phyloP scores from a whole-genome alignment of 306 rosid species.

The Mucuna pruriens region DNA sequence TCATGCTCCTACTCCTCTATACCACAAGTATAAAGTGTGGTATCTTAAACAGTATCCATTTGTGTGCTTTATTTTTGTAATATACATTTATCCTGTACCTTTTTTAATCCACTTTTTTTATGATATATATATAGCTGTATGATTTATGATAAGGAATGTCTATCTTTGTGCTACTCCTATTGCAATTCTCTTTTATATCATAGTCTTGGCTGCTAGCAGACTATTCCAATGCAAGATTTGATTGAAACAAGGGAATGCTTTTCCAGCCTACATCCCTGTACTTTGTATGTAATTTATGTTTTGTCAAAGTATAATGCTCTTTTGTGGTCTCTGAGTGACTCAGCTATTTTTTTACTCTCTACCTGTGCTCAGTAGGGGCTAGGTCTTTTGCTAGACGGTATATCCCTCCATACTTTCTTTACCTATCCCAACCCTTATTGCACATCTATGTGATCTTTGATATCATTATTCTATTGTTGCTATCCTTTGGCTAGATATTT shows the following conservation, averaged over 20 bases:
- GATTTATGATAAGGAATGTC: background rate
- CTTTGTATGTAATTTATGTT: background rate
- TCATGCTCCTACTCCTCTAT: background rate
- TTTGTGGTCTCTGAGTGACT: background rate
- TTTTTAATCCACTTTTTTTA: background rate
- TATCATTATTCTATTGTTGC: background rate
- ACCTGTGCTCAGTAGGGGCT: background rate
- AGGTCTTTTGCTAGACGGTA: background rate
- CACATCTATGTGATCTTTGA: background rate
- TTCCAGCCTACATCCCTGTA: background rate
- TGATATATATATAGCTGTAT: background rate
- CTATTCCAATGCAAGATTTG: background rate
- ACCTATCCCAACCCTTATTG: background rate
- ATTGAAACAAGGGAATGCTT: background rate
- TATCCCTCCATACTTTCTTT: constrained; percentile 6
- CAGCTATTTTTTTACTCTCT: background rate
- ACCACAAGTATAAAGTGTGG: background rate
- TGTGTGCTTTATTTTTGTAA: background rate
- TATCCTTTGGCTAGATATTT: constrained; percentile 9
- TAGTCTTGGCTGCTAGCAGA: background rate
- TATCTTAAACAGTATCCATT: background rate
- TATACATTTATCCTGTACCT: background rate
- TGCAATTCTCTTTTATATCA: background rate
- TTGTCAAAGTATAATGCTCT: background rate
- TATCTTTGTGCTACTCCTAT: background rate